Base-by-base conservation (phyloP, 1,284 basidiomycete genomes). In the Apiotrichum siamense region DNA sequence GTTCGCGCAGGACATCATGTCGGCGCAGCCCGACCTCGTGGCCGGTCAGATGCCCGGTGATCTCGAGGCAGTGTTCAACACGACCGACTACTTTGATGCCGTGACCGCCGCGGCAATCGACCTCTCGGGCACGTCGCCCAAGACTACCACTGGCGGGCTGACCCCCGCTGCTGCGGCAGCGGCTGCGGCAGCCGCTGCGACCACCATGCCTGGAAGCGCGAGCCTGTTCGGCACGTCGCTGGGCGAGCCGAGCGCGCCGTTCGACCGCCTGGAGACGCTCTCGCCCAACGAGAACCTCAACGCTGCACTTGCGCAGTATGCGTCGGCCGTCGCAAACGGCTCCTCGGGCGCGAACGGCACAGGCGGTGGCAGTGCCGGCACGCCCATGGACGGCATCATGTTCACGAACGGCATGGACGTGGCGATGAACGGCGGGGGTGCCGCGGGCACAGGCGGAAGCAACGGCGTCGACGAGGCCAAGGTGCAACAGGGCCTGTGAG, bases 11-110 rank as follows among this genome's bases (percentile, higher is more conserved):
- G 62, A 64, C 49, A 60, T 64, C 45, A 61, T 61, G 59, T 61
- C 62, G 1, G 49, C 49, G 13, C 57, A 45, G 23, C 55, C 59
- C 6, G 61, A 62, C 18, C 51, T 59, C 10, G 41, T 59, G 3
- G 49, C 38, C 21, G 49, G 36, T 27, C 49, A 54, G 42, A 27
- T 56, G 36, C 52, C 57, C 1, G 53, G 56, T 15, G 70, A 72
- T 46, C 55, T 72, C 29, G 70, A 72, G 45, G 59, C 64, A 4
- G 47, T 72, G 26, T 72, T 72, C 64, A 72, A 72, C 56, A 69
- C 70, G 18, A 52, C 59, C 7, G 67, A 69, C 21, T 72, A 72
- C 60, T 68, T 72, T 50, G 65, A 68, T 48, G 41, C 62, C n/a
- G 54, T 54, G 5, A 60, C 61, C 17, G 41, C 62, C n/a, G 54